Base-by-base conservation (phyloP, 2,329 filamentous ascomycete genomes). In the Botrytis deweyae region DNA sequence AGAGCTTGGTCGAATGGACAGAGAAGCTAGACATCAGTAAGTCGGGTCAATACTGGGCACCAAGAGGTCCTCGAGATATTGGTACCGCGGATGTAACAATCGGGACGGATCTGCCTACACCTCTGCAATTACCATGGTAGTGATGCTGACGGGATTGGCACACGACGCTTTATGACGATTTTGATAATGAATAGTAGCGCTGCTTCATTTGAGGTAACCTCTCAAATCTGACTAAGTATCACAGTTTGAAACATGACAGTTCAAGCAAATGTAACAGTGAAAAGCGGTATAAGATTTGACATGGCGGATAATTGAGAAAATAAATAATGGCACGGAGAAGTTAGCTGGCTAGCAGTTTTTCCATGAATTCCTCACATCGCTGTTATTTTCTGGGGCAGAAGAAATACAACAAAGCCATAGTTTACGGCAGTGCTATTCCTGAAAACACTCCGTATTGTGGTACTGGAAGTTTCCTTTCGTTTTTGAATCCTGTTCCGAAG, bases 41-140 rank as follows among this genome's bases (percentile, higher is more conserved):
- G 81, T 90, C 90, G 8, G 92, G 91, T 12, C 84, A 92, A 82
- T 93, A 88, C 78, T 93, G 91, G 92, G 92, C 91, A 49, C 92
- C 91, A 3, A 84, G 91, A 76, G 92, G 91, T 77, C 87, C 91
- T 73, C 83, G 90, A 74, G 90, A 93, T 79, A 92, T 93, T 79
- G 90, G 90, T 18, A 93, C 90, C 74, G 90, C 90, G 22, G 89
- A 91, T 76, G 83, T 82, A 20, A 87, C 90, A 8, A 84, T 93
- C 42, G 91, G 91, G 9, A 87, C 87, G 75, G 82, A 87, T 76
- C 82, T 92, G 64, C 82, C 89, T 20, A 91, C 89, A 8, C 90
- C 91, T 49, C 83, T 93, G 73, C 87, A 91, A 78, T 80, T 93
- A 55, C 91, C 91, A 49, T 92, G 89, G 91, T 92, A 49, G 42